Percentiles rank a stretch among this genome's conserved stretches.
These are phyloP conservation scores for Solanum pimpinellifolium DNA, from an alignment of 257 asterid species.

Conservation along the genomic window DNA sequence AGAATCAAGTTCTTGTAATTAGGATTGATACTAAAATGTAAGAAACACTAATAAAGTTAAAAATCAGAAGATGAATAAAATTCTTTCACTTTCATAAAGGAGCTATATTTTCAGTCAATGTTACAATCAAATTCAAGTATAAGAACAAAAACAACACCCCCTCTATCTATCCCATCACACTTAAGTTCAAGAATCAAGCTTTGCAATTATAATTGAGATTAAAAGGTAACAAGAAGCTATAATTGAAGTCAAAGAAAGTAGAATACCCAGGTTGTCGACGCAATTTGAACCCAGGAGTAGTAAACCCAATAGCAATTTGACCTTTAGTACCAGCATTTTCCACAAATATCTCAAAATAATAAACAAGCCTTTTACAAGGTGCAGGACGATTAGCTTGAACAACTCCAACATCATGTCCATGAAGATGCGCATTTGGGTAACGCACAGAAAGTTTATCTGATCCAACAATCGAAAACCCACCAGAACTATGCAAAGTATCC, in stretches of 20 bases:
- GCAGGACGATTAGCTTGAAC: conserved; percentile 84
- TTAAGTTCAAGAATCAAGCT: neutral
- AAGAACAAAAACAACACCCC: neutral
- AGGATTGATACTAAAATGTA: neutral
- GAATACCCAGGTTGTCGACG: conserved; percentile 89
- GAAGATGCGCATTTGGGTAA: conserved; percentile 48
- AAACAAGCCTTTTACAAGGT: conserved; percentile 60
- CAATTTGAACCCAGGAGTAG: conserved; percentile 61
- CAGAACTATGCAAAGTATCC: conserved; percentile 69
- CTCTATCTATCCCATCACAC: neutral
- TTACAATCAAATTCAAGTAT: neutral
- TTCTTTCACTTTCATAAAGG: neutral
- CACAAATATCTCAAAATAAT: conserved; percentile 74
- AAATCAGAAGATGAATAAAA: neutral
- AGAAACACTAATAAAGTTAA: neutral
- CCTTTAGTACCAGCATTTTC: conserved; percentile 81
- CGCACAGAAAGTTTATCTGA: conserved; percentile 69
- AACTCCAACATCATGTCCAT: conserved; percentile 85
- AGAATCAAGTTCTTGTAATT: neutral
- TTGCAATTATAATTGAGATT: neutral
- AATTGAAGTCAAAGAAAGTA: neutral
- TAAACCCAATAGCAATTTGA: conserved; percentile 78
- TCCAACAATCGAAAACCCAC: conserved; percentile 69
- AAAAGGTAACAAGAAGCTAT: neutral
- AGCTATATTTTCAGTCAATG: neutral